Base-by-base conservation (phyloP, 2,329 filamentous ascomycete genomes). In the Stagonosporopsis tanaceti region DNA sequence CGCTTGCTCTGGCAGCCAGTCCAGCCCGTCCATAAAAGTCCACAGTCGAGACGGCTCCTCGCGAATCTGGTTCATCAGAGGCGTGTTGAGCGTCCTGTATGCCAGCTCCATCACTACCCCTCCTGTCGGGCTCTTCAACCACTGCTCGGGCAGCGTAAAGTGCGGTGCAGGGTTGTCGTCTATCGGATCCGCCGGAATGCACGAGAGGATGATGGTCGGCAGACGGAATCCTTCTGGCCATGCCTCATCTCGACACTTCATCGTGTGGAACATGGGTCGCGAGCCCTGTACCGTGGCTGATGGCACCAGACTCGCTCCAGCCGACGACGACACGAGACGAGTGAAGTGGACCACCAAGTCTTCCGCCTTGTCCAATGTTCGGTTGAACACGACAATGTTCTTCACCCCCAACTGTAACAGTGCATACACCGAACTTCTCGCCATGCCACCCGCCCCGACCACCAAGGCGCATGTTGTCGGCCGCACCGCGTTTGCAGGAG, bases 361-460 rank as follows among this genome's bases (percentile, higher is more conserved):
- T 52, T 87, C 81, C 0, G 90, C 89, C 47, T 89, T 89, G n/a
- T 81, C 79, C 2, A 82, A 60, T 0, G 89, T 93, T 27, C 91
- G 83, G 67, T 94, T 93, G 72, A 85, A 88, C 22, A 94, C 84
- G 63, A 89, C 87, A 45, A 94, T 89, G 62, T 90, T 90, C 58
- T 86, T 86, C 46, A 92, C 90, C 3, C 90, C 91, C 7, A 93
- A 81, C 65, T 91, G 89, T 24, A 93, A 81, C 84, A 94, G 87
- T 1, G 90, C 87, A 65, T 94, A 94, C 2, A 92, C 85, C 2
- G 90, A 89, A 3, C 90, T 89, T 58, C 91, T 83, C 8, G 89
- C 90, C 90, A 93, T 93, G 6, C 91, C 90, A 40, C 85, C 85
- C n/a, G 84, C 83, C 9, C 85, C 85, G 60, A 85, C 79, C 4